These are phyloP conservation scores for Terfezia claveryi DNA, from an alignment of 495 filamentous ascomycete species.

Conservation along the genomic window DNA sequence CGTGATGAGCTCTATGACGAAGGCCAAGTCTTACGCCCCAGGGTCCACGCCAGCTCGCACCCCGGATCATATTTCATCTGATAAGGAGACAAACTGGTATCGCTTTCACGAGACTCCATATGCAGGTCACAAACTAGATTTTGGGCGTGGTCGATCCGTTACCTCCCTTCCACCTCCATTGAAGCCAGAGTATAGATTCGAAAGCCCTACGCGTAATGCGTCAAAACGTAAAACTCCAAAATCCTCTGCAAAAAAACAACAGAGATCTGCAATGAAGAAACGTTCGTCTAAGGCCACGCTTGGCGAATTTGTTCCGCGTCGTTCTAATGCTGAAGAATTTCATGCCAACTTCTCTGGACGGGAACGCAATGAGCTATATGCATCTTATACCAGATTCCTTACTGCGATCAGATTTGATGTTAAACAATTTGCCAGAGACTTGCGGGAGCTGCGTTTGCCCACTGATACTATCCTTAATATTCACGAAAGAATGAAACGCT, in stretches of 20 bases:
- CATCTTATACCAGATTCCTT: slow-evolving; percentile 11
- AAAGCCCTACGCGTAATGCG: slow-evolving; percentile 9
- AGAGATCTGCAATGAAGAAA: neutral
- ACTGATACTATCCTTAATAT: slow-evolving; percentile 10
- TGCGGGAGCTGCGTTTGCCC: slow-evolving; percentile 9
- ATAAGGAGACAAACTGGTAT: neutral
- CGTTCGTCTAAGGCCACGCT: slow-evolving; percentile 11
- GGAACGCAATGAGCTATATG: slow-evolving; percentile 7
- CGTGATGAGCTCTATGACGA: neutral
- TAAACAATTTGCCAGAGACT: neutral
- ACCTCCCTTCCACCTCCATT: slow-evolving; percentile 1
- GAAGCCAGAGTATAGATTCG: slow-evolving; percentile 16
- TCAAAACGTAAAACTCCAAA: neutral
- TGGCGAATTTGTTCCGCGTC: slow-evolving; percentile 3
- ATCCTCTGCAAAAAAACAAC: neutral
- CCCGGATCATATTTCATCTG: slow-evolving; percentile 3
- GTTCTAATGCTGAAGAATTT: neutral
- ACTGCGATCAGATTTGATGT: slow-evolving; percentile 6
- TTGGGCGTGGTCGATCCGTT: neutral
- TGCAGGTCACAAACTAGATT: neutral
- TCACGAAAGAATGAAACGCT: slow-evolving; percentile 6
- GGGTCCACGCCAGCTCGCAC: neutral
- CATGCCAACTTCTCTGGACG: neutral
- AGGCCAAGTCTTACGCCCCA: neutral
- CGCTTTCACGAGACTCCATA: neutral